Conservation (phyloP, 2,329 filamentous ascomycete species). For the Geosmithia morbida region DNA sequence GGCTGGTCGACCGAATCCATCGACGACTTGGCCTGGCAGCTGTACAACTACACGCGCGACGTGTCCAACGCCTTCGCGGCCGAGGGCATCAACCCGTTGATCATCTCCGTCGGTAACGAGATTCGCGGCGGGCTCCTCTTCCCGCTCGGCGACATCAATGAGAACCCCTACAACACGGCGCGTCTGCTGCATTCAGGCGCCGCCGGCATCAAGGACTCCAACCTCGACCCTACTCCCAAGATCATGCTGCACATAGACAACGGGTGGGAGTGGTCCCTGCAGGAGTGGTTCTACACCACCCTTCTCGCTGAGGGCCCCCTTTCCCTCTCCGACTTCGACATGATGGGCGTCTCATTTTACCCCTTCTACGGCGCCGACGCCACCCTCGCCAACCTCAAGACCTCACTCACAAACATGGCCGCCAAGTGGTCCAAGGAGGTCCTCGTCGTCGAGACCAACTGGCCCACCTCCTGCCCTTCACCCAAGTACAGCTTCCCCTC, state of each 20-base stretch:
- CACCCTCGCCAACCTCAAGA: slow-evolving; percentile 40
- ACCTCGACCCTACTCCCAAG: slow-evolving; percentile 39
- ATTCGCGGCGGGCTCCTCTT: slow-evolving; percentile 54
- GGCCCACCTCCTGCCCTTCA: slow-evolving; percentile 49
- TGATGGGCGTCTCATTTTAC: slow-evolving; percentile 61
- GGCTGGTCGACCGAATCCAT: slow-evolving; percentile 46
- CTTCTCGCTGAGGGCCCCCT: slow-evolving; percentile 38
- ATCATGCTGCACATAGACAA: slow-evolving; percentile 67
- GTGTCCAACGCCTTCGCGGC: slow-evolving; percentile 46
- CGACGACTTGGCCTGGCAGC: slow-evolving; percentile 39
- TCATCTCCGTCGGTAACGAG: slow-evolving; percentile 62
- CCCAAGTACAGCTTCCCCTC: slow-evolving; percentile 44
- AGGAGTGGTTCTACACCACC: slow-evolving; percentile 50
- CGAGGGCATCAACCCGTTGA: slow-evolving; percentile 37
- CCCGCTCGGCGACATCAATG: slow-evolving; percentile 40
- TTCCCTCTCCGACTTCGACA: slow-evolving; percentile 43
- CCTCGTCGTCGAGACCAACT: slow-evolving; percentile 57
- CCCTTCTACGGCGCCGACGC: slow-evolving; percentile 52
- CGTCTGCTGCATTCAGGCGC: slow-evolving; percentile 48
- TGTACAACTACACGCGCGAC: slow-evolving; percentile 56
- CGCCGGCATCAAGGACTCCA: slow-evolving; percentile 49
- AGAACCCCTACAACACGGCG: slow-evolving; percentile 44
- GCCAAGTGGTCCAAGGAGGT: slow-evolving; percentile 49
- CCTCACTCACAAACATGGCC: slow-evolving; percentile 42
- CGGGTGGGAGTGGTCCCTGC: slow-evolving; percentile 56